Base-by-base conservation (phyloP, 805 yeast genomes). In the Metschnikowia matae region DNA sequence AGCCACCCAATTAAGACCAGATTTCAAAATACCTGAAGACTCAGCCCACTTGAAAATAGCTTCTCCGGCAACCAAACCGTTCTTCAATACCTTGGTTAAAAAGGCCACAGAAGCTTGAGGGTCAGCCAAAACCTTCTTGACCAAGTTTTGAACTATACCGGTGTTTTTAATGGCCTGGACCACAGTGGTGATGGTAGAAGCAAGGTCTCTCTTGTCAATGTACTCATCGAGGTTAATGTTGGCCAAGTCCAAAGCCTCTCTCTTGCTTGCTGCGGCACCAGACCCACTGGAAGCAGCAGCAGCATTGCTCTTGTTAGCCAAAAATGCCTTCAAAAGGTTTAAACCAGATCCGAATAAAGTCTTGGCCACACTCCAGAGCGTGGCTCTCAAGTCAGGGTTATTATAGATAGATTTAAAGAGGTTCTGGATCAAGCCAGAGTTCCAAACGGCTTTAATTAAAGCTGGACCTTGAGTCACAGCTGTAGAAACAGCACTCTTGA, bases 391-490 rank as follows among this genome's bases (percentile, higher is more conserved):
- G 37, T 61, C 62, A 31, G 61, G 3, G 60, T 69, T 70, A 57
- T 70, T 65, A 42, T 64, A 48, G 43, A 73, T 51, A 46, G 57
- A 62, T 49, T 54, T 55, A 62, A 71, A 68, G 44, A 72, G 53
- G 31, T 62, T 63, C 47, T 62, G 61, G 48, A 73, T 50, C 52
- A 71, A 67, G 51, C 76, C 76, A 33, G 77, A 71, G 57, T 70
- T 61, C 69, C 66, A 72, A 53, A 73, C 54, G 46, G 76, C 76
- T 48, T 62, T 59, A 52, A 73, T 56, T 60, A 73, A 71, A 38
- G 72, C 63, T 45, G 76, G 74, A 46, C 72, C 78, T 48, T 71
- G 65, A 38, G 66, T 67, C 52, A 71, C 44, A 41, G 72, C 70
- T 40, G 67, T 65, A 51, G 61, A 54, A 47, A 72, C 37, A 36